Evolutionary conservation across 768 basidiomycete genomes (phyloP), one percentile per base, ranked within the genome.

Genomic region (Coprinopsis strossmayeri): DNA sequence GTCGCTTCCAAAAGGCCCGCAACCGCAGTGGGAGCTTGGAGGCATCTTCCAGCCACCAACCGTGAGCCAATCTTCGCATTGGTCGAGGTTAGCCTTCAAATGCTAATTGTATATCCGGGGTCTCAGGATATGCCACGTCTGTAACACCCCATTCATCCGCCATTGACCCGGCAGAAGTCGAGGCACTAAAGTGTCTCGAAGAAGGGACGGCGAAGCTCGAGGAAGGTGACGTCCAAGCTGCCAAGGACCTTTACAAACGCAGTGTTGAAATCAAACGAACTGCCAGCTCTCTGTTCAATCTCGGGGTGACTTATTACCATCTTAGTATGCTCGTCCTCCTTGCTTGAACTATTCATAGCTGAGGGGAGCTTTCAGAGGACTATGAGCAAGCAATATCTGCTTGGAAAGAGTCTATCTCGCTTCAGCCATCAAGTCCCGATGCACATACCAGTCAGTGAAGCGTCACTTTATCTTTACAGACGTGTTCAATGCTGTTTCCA

Each of bases 231-330:
- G 80, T 92, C 2, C 73, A 86, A 56, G 79, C 73, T 44, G 90
- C 90, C 45, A 91, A 86, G 63, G 70, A 70, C 40, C 72, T 87
- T 32, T 92, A 91, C 66, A 71, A 77, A 63, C 79, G 88, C 55
- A 90, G 88, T 58, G 77, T 82, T 24, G 82, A 90, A 59, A 87
- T 92, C 49, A 83, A 84, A 61, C 78, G 81, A 50, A 87, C 76
- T 47, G 85, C 88, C 9, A 87, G 84, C 62, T 82, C 86, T 11
- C 74, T 92, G 32, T 92, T 91, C 67, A 92, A 92, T 61, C 75
- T 91, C 12, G 90, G 91, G 35, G 91, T 92, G 25, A 90, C 91
- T 3, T 83, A 89, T 59, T 92, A 91, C 63, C 90, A 92, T 64
- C 77, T 91, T 41, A 91, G 89, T 91, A 61, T 50, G 82, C 73